Evolutionary conservation across 495 filamentous ascomycete species (phyloP).

Genomic region (Talaromyces liani): DNA sequence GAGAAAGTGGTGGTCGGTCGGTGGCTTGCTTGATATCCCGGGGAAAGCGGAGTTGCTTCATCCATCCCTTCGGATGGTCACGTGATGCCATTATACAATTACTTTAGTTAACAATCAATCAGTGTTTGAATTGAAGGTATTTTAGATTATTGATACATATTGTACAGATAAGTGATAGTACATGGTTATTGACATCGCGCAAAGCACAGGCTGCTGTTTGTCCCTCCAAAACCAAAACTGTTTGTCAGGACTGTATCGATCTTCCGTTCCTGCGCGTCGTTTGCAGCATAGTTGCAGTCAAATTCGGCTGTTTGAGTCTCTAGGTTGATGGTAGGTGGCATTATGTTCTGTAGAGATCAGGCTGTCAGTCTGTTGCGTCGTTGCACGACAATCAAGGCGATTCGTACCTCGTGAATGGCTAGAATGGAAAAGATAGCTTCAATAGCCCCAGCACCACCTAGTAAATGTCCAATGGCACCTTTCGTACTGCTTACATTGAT

Average conservation of each 20-base stretch:
- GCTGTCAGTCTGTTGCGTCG: background rate
- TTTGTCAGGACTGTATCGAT: constrained; percentile 81
- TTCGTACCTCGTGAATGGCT: constrained; percentile 62
- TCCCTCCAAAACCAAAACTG: constrained; percentile 97
- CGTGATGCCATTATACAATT: constrained; percentile 14
- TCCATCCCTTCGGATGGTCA: constrained; percentile 22
- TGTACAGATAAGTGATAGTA: constrained; percentile 1
- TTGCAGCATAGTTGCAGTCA: constrained; percentile 80
- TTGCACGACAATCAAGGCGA: background rate
- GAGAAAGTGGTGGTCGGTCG: constrained; percentile 3
- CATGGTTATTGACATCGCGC: constrained; percentile 18
- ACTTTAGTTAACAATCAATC: background rate
- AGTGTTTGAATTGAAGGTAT: background rate
- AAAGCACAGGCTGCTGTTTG: constrained; percentile 88
- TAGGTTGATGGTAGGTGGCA: constrained; percentile 88
- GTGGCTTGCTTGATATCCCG: background rate
- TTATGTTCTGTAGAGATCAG: constrained; percentile 46
- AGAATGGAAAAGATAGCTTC: constrained; percentile 81
- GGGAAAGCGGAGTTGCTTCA: constrained; percentile 10
- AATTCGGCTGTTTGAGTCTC: constrained; percentile 60
- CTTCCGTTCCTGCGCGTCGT: constrained; percentile 55
- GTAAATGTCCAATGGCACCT: constrained; percentile 83
- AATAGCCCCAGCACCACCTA: constrained; percentile 83
- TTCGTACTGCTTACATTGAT: constrained; percentile 90
- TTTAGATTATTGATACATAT: background rate